Conservation (phyloP, 176 grass and related monocot genomes). For the Poa annua region DNA sequence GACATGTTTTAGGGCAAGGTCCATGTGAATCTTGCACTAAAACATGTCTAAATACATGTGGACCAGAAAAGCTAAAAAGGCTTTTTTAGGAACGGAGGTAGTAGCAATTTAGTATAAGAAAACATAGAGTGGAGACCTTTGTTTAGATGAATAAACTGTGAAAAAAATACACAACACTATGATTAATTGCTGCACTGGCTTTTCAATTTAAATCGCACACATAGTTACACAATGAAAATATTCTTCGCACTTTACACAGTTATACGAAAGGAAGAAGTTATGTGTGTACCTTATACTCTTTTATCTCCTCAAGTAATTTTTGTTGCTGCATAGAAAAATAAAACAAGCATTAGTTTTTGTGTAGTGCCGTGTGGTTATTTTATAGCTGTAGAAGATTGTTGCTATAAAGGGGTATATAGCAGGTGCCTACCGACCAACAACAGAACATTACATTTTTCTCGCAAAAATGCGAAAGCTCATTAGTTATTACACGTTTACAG, state of each 20-base stretch:
- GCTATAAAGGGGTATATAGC: background rate
- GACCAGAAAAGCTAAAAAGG: no score
- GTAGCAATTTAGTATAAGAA: slow-evolving; percentile 20
- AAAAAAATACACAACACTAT: background rate
- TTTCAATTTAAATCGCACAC: slow-evolving; percentile 19
- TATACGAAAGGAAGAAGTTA: slow-evolving; percentile 22
- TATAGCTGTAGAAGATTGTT: background rate
- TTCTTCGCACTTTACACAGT: background rate
- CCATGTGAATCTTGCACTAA: no score
- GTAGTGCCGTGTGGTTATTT: background rate
- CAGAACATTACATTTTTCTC: slow-evolving; percentile 23
- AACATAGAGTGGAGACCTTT: slow-evolving; percentile 14
- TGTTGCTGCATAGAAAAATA: slow-evolving; percentile 57
- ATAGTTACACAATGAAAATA: slow-evolving; percentile 30
- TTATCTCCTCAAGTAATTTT: slow-evolving; percentile 73
- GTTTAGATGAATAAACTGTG: slow-evolving; percentile 24
- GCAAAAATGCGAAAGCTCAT: background rate
- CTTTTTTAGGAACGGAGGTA: no score
- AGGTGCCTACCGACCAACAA: slow-evolving; percentile 6
- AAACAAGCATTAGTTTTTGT: slow-evolving; percentile 36
- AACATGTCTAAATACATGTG: no score
- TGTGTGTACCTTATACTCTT: slow-evolving; percentile 62
- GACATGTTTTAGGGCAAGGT: no score
- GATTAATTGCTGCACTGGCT: background rate
- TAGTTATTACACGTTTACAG: slow-evolving; percentile 15